Evolutionary conservation across 345 rosid species (phyloP), one percentile per base, ranked within the genome.

Genomic region (Lumnitzera littorea): DNA sequence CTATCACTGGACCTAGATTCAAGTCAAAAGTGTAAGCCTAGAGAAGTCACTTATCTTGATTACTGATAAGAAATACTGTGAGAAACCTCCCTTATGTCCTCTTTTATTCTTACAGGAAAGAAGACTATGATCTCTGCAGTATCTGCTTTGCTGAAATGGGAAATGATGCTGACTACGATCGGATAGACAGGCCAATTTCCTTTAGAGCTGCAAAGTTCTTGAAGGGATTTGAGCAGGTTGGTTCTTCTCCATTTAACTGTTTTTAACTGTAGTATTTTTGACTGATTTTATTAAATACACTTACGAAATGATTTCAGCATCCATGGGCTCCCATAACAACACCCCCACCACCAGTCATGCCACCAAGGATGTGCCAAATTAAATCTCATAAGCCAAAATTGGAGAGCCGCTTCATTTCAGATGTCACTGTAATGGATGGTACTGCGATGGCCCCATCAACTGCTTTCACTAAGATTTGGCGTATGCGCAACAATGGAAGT

Each of bases 391-490:
- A 66, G 23, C 73, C 85, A 53, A 91, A 81, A 68, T 70, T 88
- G 15, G 95, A 88, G 65, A 86, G 99, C 65, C 78, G 87, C 72
- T 95, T 91, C 57, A 71, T 84, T 62, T 63, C 75, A 9, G 99
- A 95, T 83, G 95, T 91, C 70, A 91, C 84, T 74, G 79, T 91
- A 27, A 55, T 71, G 57, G 99, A 95, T 79, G 97, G 97, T 27
- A 83, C 99, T 36, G 56, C 71, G 51, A 76, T 91, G 82, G 82
- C 88, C 62, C 95, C 99, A 49, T 80, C 75, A 8, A 81, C 91
- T 23, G 66, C 73, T 29, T 91, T 91, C 62, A 95, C 88, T 17
- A 95, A 95, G 86, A 83, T 91, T 50, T 95, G 97, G 97, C 80
- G 94, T 51, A 77, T 95, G 92, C 81, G 80, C 61, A 95, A 95